Base-by-base conservation (phyloP, 805 yeast species). In the Lachancea nothofagi region DNA sequence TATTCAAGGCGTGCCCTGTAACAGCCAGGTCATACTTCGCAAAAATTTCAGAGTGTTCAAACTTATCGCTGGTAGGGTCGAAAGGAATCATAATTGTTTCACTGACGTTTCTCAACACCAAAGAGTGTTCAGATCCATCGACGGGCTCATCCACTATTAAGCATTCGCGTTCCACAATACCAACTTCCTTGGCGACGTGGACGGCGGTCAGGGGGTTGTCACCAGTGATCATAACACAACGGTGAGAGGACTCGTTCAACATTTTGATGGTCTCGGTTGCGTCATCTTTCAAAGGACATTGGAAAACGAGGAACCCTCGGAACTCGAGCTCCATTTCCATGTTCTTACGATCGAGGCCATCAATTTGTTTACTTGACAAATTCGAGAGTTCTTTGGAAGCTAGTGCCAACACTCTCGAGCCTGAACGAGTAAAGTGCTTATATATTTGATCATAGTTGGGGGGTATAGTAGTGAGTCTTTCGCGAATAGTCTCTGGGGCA, bases 161-260 rank as follows among this genome's bases (percentile, higher is more conserved):
- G 27, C 84, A 85, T 38, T 83, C 87, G 51, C 87, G 80, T 36
- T 83, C 83, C 44, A 88, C 82, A 56, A 93, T 93, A 14, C 71
- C 82, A 44, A 93, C 97, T 64, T 87, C 95, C 53, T 80, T 80
- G 17, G 97, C 97, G 52, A 93, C 98, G 61, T 90, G 97, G 45
- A 93, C 93, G 23, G 98, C 98, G 50, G 98, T 93, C 58, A 93
- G 75, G 28, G 98, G 97, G 64, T 90, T 93, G 66, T 93, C 98
- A 72, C 98, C 98, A 35, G 98, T 93, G 52, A 93, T 93, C 98
- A 93, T 93, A 30, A 93, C 78, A 61, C 87, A 85, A 60, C 98
- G 87, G 63, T 93, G 98, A 40, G 90, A 78, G 1, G 97, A 88
- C 58, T 87, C 95, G 64, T 87, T 90, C 64, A 93, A 73, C 97